A percentile compares a stretch with the other conserved stretches of the same genome.
These are phyloP conservation scores for Ascochyta koolunga DNA, from an alignment of 2,329 filamentous ascomycete species.

Conservation along the genomic window DNA sequence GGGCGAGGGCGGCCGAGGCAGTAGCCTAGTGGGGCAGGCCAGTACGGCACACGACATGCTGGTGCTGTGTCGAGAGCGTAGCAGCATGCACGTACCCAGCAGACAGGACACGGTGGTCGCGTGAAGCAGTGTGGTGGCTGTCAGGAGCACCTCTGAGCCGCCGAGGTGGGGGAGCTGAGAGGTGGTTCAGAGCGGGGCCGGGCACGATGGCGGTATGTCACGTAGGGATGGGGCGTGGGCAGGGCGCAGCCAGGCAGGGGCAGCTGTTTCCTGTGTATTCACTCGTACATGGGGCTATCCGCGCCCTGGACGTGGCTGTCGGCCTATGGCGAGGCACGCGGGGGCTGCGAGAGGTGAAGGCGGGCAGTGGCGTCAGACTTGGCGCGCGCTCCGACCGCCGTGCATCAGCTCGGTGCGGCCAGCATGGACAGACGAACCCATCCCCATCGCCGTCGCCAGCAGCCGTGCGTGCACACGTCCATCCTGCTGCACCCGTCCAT, in stretches of 20 bases:
- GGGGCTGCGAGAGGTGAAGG: slow-evolving; percentile 21
- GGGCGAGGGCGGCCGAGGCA: slow-evolving; percentile 7
- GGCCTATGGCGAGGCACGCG: slow-evolving; percentile 41
- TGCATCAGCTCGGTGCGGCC: slow-evolving; percentile 28
- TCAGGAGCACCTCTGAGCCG: slow-evolving; percentile 7
- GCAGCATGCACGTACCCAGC: not conserved
- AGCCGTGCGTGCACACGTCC: slow-evolving; percentile 13
- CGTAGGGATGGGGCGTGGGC: not conserved
- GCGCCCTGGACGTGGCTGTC: slow-evolving; percentile 42
- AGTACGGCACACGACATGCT: not conserved
- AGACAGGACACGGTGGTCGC: slow-evolving; percentile 1
- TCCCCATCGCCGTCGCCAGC: slow-evolving; percentile 23
- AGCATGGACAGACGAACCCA: slow-evolving; percentile 43
- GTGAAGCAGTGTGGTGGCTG: not conserved
- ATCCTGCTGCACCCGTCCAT: no score
- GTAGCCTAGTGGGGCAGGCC: slow-evolving; percentile 1
- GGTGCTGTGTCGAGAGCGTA: no score
- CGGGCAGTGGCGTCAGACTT: slow-evolving; percentile 36
- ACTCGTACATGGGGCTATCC: slow-evolving; percentile 10
- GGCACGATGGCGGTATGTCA: slow-evolving; percentile 11
- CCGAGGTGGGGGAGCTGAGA: slow-evolving; percentile 15
- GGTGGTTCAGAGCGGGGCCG: slow-evolving; percentile 22
- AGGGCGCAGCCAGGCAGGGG: not conserved
- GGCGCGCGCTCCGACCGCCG: slow-evolving; percentile 26
- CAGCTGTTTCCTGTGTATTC: slow-evolving; percentile 8